phyloP scores from a whole-genome alignment of 345 rosid genomes.

The Citrus australasica region DNA sequence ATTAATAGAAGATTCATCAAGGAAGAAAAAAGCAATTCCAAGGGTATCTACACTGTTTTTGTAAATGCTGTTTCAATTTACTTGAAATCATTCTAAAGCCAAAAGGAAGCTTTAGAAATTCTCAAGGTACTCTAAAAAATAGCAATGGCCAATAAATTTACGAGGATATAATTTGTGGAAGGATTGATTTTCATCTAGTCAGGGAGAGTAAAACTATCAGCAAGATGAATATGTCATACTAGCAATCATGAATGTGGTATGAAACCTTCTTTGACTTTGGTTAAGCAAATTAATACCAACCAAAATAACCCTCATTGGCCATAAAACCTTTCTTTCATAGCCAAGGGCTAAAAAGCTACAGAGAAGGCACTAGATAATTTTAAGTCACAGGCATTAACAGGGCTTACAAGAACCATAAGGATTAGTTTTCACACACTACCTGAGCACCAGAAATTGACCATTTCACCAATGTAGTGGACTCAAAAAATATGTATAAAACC shows the following conservation, averaged over 20 bases:
- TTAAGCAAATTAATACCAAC: not conserved
- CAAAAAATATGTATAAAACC: constrained; percentile 23
- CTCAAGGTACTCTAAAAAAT: not conserved
- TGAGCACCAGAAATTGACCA: constrained; percentile 72
- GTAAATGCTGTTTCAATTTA: not conserved
- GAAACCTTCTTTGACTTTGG: not conserved
- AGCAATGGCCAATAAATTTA: not conserved
- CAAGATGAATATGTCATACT: not conserved
- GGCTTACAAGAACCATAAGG: too few species aligned
- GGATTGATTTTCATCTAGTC: not conserved
- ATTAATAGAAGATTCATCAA: not conserved
- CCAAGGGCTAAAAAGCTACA: too few species aligned
- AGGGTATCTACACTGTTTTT: not conserved
- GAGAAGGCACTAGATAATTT: too few species aligned
- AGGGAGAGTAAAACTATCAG: not conserved
- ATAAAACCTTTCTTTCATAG: too few species aligned
- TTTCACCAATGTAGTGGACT: constrained; percentile 29
- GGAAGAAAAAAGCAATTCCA: not conserved
- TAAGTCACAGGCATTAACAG: too few species aligned
- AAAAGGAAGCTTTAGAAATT: not conserved
- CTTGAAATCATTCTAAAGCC: not conserved
- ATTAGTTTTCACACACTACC: constrained; percentile 30
- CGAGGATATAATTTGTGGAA: not conserved
- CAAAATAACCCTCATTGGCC: too few species aligned
- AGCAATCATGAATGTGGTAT: not conserved